Evolutionary conservation across 331 rosid genomes (phyloP).

Genomic region (Acacia pycnantha): DNA sequence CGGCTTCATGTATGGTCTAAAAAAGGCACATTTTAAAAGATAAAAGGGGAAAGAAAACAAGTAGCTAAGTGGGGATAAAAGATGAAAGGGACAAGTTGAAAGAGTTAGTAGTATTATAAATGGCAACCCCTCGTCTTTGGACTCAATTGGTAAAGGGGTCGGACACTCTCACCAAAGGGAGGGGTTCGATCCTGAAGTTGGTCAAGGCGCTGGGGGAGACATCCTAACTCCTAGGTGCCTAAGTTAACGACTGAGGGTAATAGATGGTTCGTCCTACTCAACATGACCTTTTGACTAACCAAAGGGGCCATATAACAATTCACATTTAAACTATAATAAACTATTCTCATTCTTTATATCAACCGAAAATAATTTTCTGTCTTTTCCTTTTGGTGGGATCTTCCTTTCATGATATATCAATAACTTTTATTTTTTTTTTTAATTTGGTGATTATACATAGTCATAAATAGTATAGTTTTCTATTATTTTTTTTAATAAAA

Average conservation of each 20-base stretch:
- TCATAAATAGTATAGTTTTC: too few species aligned
- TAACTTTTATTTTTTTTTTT: background rate
- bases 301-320: background rate
- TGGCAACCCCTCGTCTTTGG: too few species aligned
- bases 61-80: background rate
- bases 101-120: background rate
- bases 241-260: too few species aligned
- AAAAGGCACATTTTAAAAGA: background rate
- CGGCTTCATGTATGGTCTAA: too few species aligned
- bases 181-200: too few species aligned
- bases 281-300: background rate
- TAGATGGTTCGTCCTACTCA: too few species aligned
- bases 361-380: background rate
- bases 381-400: constrained; percentile 11
- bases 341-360: background rate
- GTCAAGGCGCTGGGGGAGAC: too few species aligned
- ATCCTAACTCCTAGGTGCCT: too few species aligned
- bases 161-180: too few species aligned
- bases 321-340: background rate
- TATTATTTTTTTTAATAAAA: too few species aligned
- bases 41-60: background rate
- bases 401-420: background rate
- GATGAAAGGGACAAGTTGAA: background rate
- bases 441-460: background rate
- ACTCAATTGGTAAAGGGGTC: too few species aligned